phyloP scores from a whole-genome alignment of 352 stramenopile species.

The Phytophthora podocarpi region DNA sequence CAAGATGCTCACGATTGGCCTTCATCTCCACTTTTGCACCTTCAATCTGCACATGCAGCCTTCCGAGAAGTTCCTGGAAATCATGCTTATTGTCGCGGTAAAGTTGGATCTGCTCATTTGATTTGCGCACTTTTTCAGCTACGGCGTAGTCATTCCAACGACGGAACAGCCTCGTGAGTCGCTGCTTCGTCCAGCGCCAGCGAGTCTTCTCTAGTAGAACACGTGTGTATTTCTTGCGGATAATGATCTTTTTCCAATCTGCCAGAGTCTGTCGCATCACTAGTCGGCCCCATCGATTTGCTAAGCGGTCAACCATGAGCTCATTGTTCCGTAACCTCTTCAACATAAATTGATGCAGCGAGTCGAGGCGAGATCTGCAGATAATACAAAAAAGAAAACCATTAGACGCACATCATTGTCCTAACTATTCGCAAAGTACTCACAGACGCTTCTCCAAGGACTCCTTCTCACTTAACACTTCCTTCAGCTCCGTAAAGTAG shows the following conservation, averaged over 20 bases:
- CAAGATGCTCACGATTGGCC: slow-evolving; percentile 57
- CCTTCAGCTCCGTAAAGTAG: slow-evolving; percentile 64
- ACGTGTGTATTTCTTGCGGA: slow-evolving; percentile 75
- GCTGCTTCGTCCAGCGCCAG: slow-evolving; percentile 57
- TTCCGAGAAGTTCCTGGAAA: slow-evolving; percentile 54
- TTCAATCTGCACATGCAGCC: slow-evolving; percentile 63
- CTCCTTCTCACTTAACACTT: slow-evolving; percentile 43
- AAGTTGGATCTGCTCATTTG: slow-evolving; percentile 46
- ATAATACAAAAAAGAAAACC: neutral
- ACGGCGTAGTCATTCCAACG: slow-evolving; percentile 49
- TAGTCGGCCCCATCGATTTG: slow-evolving; percentile 51
- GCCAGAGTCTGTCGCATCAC: slow-evolving; percentile 63
- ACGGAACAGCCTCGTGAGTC: slow-evolving; percentile 46
- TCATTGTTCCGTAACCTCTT: slow-evolving; percentile 66
- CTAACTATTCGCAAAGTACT: no score
- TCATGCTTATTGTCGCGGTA: slow-evolving; percentile 53
- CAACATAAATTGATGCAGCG: slow-evolving; percentile 56
- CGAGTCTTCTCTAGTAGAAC: slow-evolving; percentile 68
- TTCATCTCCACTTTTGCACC: slow-evolving; percentile 48
- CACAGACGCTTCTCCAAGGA: slow-evolving; percentile 45
- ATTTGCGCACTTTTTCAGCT: slow-evolving; percentile 41
- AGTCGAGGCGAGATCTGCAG: slow-evolving; percentile 41
- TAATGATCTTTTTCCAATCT: slow-evolving; percentile 76
- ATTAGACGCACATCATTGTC: no score
- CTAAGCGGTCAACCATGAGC: slow-evolving; percentile 64